Evolutionary conservation across 2,329 filamentous ascomycete species (phyloP), one percentile per base, ranked within the genome.

Genomic region (Alternaria triticina): DNA sequence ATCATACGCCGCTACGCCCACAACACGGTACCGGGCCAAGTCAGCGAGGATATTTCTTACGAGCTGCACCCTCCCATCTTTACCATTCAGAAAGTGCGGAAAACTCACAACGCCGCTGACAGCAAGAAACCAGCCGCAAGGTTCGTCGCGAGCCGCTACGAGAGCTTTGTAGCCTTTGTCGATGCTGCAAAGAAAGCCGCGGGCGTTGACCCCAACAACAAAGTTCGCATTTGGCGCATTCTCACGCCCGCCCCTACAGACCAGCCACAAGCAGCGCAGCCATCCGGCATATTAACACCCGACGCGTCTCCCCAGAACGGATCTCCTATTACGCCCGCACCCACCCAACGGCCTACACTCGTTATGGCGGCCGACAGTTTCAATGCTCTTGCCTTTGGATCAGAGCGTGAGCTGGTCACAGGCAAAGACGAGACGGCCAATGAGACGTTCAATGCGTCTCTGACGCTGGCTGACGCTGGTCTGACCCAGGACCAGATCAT

Each of bases 61-160:
- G 96, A 98, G 80, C 84, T 93, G 44, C 89, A 94, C 73, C 96
- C 94, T 5, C 93, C 93, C 0, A 85, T 97, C 46, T 92, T 97
- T 77, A 93, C 90, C 1, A 85, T 98, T 64, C 89, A 97, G 75
- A 93, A 95, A 69, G 84, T 98, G 2, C 90, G 89, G 77, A 85
- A 87, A 2, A 83, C 88, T 40, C 86, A 90, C 72, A 81, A 85
- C 2, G 80, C 91, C 59, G 89, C 90, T 72, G 87, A 89, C 11
- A 86, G 82, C 58, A 85, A 87, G 40, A 86, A 87, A 15, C 82
- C 87, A 6, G 89, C 94, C 1, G 84, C 88, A 6, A 86, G 87
- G 54, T 81, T 95, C 43, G 86, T 93, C 23, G 89, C 90, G 56
- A 96, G 92, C 74, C 88, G 90, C 67, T 88, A 88, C 54, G 89